Percentiles rank a stretch among this genome's conserved stretches.
Conservation (phyloP, 257 asterid genomes). For the Petunia secreta region DNA sequence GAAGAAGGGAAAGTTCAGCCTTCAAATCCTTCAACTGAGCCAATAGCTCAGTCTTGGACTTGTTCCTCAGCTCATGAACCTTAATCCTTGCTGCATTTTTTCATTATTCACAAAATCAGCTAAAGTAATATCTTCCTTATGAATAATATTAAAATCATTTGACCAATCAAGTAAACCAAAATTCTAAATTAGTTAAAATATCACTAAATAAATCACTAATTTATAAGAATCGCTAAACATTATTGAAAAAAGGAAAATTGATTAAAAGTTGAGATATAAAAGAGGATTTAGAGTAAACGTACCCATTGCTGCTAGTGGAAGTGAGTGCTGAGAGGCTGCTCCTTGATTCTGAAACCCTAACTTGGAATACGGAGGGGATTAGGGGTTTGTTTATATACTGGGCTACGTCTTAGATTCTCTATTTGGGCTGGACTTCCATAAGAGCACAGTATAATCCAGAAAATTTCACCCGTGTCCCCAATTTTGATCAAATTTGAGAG, state of each 20-base stretch:
- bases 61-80: conserved; percentile 68
- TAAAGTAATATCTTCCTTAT: neutral
- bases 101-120: neutral
- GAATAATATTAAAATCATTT: neutral
- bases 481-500: too few relatives aligned
- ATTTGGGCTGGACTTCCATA: neutral
- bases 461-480: too few relatives aligned
- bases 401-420: neutral
- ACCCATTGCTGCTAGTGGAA: conserved; percentile 27
- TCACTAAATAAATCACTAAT: neutral
- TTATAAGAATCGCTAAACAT: neutral
- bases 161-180: neutral
- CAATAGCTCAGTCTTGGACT: conserved; percentile 53
- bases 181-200: neutral
- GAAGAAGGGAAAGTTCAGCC: conserved; percentile 59
- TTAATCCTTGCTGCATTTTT: conserved; percentile 56
- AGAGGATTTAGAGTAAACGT: neutral
- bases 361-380: neutral
- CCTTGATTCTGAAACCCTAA: conserved; percentile 20
- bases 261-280: neutral
- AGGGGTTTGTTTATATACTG: neutral
- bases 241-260: neutral
- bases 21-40: conserved; percentile 60
- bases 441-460: too few relatives aligned
- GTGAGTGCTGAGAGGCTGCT: neutral